Conservation (phyloP, 2,329 filamentous ascomycete genomes). For the Thelonectria discophora region DNA sequence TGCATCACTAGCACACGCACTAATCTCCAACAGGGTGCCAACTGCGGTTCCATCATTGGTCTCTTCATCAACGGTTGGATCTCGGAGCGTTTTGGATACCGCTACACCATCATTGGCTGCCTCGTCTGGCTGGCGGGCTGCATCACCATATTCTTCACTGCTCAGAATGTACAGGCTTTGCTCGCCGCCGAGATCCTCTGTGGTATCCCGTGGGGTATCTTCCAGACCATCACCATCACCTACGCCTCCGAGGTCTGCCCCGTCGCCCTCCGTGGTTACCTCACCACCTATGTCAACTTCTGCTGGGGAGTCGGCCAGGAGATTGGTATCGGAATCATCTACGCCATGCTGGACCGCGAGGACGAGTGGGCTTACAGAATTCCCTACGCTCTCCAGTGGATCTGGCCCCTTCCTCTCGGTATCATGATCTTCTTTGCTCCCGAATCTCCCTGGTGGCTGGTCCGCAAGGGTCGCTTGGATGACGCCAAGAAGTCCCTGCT, state of each 20-base stretch:
- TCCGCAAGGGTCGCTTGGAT: constrained; percentile 69
- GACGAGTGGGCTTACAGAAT: constrained; percentile 77
- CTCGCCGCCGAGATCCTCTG: constrained; percentile 70
- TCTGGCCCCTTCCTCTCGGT: constrained; percentile 75
- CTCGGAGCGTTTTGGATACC: constrained; percentile 73
- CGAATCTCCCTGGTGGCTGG: constrained; percentile 80
- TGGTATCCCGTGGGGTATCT: constrained; percentile 70
- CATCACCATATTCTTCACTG: constrained; percentile 72
- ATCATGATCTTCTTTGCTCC: constrained; percentile 74
- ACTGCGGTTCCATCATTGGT: constrained; percentile 72
- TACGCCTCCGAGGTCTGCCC: constrained; percentile 79
- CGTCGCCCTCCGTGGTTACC: constrained; percentile 73
- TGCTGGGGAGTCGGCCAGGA: constrained; percentile 82
- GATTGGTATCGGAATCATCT: constrained; percentile 78
- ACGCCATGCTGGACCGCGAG: constrained; percentile 69
- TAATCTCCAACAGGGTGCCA: constrained; percentile 53
- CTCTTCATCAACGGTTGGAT: constrained; percentile 72
- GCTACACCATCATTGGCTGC: constrained; percentile 69
- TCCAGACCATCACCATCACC: constrained; percentile 67
- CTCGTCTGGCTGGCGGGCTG: constrained; percentile 64
- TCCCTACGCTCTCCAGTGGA: constrained; percentile 79
- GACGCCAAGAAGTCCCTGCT: constrained; percentile 73
- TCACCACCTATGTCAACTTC: constrained; percentile 80
- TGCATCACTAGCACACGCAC: constrained; percentile 3
- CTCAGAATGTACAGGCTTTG: constrained; percentile 65